Evolutionary conservation across 2,329 filamentous ascomycete species (phyloP), one percentile per base, ranked within the genome.

Genomic region (Mycocentrospora acerina): DNA sequence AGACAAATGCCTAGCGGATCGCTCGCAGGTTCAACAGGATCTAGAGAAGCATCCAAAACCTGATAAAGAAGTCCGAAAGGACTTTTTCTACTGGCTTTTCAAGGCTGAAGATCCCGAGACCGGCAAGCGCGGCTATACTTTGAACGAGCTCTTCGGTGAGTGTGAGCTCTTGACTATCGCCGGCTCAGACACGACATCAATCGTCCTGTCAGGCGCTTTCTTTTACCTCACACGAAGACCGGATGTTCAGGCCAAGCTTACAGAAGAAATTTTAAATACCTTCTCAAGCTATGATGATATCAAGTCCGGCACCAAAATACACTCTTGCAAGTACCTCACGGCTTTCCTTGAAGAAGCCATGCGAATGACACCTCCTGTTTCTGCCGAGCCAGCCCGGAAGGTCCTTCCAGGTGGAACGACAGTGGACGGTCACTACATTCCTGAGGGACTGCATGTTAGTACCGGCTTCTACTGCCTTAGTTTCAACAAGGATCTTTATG

Each of bases 11-110:
- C 48, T 54, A 17, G 30, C 35, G 13, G 34, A 41, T 19, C 51
- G 51, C 10, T 44, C 48, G 2, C 24, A 29, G 12, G 31, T 42
- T 3, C 37, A 55, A 17, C 22, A 53, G 25, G 45, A 53, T 11
- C 26, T 46, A 19, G 51, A 51, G 16, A 42, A 26, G 22, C 42
- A 39, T 7, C 42, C 41, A 3, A 53, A 55, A 32, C 36, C 49
- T 4, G 50, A 55, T 3, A 25, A 27, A 8, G 48, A 59, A 40
- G 29, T 48, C 7, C 51, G 55, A 7, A 68, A 68, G 29, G 72
- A 73, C 48, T 68, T 73, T 40, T 68, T 69, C 51, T 56, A 71
- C 42, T 61, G 72, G 60, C 58, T 71, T 4, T 57, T 69, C 40
- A 56, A 69, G 32, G 64, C 70, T 34, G 57, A 64, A 41, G 62